Percentiles rank a stretch among this genome's conserved stretches.
phyloP scores from a whole-genome alignment of 2,329 filamentous ascomycete genomes.

The Calonectria montana region DNA sequence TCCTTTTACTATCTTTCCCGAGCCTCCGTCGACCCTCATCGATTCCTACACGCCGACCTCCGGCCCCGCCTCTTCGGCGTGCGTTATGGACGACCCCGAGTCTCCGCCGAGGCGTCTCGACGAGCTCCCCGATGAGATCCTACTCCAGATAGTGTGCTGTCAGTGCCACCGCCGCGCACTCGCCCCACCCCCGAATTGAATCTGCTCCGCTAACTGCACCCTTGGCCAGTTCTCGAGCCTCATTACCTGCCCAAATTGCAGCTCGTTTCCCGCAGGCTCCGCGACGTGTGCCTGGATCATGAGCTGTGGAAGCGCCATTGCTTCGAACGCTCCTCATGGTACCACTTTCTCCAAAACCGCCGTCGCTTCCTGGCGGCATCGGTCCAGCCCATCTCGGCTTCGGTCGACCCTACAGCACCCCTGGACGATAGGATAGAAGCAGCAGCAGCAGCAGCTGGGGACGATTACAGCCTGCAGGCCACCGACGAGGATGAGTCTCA shows the following conservation, averaged over 20 bases:
- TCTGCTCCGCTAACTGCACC: constrained; percentile 34
- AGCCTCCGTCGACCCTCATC: neutral
- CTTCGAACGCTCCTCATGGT: constrained; percentile 76
- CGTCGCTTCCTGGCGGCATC: constrained; percentile 48
- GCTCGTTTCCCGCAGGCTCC: constrained; percentile 74
- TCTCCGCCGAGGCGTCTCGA: constrained; percentile 49
- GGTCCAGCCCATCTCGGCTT: constrained; percentile 3
- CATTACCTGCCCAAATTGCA: constrained; percentile 71
- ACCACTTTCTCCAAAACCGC: constrained; percentile 66
- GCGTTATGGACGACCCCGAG: constrained; percentile 42
- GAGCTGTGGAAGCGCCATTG: constrained; percentile 81
- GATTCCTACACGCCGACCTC: constrained; percentile 5
- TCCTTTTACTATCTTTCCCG: neutral
- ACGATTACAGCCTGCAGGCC: constrained; percentile 10
- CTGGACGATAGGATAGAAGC: constrained; percentile 20
- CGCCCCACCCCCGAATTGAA: constrained; percentile 10
- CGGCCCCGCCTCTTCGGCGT: neutral
- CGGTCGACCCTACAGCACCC: neutral
- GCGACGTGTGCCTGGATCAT: constrained; percentile 77
- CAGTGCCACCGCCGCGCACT: constrained; percentile 46
- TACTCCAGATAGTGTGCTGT: constrained; percentile 73
- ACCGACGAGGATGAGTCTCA: constrained; percentile 41
- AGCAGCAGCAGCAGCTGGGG: neutral
- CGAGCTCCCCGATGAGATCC: constrained; percentile 71
- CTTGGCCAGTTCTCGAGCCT: constrained; percentile 49